A percentile compares a stretch with the other conserved stretches of the same genome.
Conservation (phyloP, 345 rosid genomes). For the Firmiana major region DNA sequence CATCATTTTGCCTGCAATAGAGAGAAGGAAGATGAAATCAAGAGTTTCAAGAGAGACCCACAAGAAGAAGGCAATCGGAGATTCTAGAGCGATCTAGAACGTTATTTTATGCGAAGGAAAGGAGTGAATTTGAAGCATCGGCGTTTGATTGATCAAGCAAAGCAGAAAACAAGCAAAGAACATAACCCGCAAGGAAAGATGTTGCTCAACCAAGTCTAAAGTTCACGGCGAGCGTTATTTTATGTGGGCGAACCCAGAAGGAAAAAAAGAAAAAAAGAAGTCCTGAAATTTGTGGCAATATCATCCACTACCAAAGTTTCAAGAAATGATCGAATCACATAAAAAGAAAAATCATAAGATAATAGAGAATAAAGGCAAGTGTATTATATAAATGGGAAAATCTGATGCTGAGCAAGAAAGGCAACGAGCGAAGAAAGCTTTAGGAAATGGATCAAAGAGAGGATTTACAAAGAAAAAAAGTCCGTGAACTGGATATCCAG, state of each 20-base stretch:
- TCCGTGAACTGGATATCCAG: not conserved
- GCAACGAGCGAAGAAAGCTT: not conserved
- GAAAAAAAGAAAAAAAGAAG: not conserved
- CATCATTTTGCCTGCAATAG: conserved; percentile 44
- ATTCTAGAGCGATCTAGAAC: conserved; percentile 13
- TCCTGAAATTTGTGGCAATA: conserved; percentile 9
- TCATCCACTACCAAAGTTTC: conserved; percentile 5
- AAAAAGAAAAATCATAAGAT: conserved; percentile 19
- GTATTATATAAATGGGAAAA: not conserved
- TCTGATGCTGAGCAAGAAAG: not conserved
- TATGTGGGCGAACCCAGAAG: conserved; percentile 36
- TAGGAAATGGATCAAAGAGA: not conserved
- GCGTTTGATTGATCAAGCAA: conserved; percentile 33
- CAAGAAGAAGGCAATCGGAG: conserved; percentile 15
- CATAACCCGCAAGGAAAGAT: conserved; percentile 31
- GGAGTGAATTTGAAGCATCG: conserved; percentile 34
- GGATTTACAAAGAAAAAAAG: not conserved
- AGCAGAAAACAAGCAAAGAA: conserved; percentile 28
- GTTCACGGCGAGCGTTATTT: conserved; percentile 35
- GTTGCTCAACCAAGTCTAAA: conserved; percentile 15
- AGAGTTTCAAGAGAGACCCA: conserved; percentile 14
- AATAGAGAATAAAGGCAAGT: conserved; percentile 4
- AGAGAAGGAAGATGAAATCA: conserved; percentile 26
- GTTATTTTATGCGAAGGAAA: conserved; percentile 58
- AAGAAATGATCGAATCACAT: conserved; percentile 16